Percentiles rank a stretch among this genome's conserved stretches.
phyloP scores from a whole-genome alignment of 805 yeast species.

The Suhomyces faveliae region DNA sequence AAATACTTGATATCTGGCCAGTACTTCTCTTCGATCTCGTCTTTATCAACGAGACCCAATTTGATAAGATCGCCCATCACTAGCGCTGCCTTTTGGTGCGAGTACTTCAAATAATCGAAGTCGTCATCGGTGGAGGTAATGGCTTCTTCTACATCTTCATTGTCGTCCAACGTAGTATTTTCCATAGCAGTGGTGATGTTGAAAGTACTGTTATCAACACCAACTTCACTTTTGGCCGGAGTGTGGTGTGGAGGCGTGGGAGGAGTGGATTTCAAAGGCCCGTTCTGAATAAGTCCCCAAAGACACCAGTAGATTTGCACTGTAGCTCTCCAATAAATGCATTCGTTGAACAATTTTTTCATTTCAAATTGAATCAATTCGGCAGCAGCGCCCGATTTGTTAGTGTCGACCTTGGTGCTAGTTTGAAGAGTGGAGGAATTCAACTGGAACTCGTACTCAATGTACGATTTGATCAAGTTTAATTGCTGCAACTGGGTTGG shows the following conservation, averaged over 20 bases:
- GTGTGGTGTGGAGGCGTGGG: conserved; percentile 5
- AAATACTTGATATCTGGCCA: conserved; percentile 36
- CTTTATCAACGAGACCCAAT: conserved; percentile 48
- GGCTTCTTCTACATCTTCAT: conserved; percentile 25
- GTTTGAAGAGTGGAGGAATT: conserved; percentile 32
- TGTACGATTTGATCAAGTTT: conserved; percentile 74
- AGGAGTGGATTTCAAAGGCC: conserved; percentile 25
- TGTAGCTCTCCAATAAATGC: conserved; percentile 75
- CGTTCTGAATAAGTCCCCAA: conserved; percentile 90
- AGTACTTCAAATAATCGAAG: conserved; percentile 75
- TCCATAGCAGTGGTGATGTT: conserved; percentile 52
- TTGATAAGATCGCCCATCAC: conserved; percentile 72
- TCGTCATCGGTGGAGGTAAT: conserved; percentile 51
- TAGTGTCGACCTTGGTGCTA: not conserved
- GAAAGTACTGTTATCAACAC: conserved; percentile 39
- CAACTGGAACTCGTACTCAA: conserved; percentile 52
- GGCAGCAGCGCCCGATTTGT: conserved; percentile 14
- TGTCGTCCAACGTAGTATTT: conserved; percentile 28
- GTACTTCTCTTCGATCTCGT: conserved; percentile 25
- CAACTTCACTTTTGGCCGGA: conserved; percentile 26
- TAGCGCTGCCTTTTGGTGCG: conserved; percentile 70
- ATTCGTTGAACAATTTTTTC: conserved; percentile 58
- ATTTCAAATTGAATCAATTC: conserved; percentile 42
- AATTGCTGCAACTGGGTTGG: conserved; percentile 70
- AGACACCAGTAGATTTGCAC: conserved; percentile 80